Evolutionary conservation across 23 red algal species (phyloP), one percentile per base, ranked within the genome.

Genomic region (Gracilaria domingensis): DNA sequence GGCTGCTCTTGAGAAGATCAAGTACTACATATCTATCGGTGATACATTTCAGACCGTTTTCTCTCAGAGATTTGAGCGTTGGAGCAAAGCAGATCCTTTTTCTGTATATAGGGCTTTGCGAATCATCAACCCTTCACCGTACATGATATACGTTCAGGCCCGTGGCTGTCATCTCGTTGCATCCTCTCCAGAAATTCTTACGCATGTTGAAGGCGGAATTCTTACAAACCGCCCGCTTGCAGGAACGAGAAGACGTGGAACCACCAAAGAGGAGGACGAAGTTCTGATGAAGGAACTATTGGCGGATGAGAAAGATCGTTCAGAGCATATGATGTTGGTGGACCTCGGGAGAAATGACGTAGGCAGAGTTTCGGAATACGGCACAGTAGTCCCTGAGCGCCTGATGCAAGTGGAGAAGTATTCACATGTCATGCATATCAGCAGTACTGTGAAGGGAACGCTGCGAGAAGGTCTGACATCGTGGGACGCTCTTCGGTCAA

Each of bases 281-380:
- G 40, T 62, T 33, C 84, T 99, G 29, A 94, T 88, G 81, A 69
- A 70, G 44, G 95, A 99, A 47, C 71, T 99, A 80, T 82, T 99
- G 44, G 94, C 82, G 3, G 97, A 99, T 83, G 48, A 64, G 49
- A 99, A 99, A 81, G 97, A 99, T 67, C 54, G 73, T 7, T 86
- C 94, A 13, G 97, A 99, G 82, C 97, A 99, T 82, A 93, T 95
- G 71, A 99, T 99, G 97, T 83, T 99, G 80, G 97, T 99, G 30
- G 97, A 99, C 93, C 93, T 99, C 11, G 97, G 97, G 17, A 91
- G 97, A 18, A 99, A 99, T 67, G 97, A 99, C 71, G 94, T 99
- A 1, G 97, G 97, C 38, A 93, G 85, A 54, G 94, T 99, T 17
- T 77, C 92, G 32, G 85, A 66, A 30, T 95, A 96, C 48, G 97